Evolutionary conservation across 768 basidiomycete species (phyloP), one percentile per base, ranked within the genome.

Genomic region (Russula ochroleuca): DNA sequence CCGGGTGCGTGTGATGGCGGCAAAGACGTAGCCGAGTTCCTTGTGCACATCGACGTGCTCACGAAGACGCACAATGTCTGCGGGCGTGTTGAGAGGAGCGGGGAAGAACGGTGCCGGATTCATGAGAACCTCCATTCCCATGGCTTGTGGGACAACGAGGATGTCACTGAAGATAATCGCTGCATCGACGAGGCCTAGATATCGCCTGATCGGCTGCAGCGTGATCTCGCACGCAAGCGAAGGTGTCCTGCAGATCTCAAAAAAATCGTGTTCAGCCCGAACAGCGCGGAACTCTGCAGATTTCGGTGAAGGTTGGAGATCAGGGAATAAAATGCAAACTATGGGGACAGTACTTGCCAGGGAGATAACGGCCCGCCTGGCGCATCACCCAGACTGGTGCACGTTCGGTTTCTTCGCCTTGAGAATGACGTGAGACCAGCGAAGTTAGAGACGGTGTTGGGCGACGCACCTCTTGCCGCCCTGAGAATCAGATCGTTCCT

Each of bases 321-420:
- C 23, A 53, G 37, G 47, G 59, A 59, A 51, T 37, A 25, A 43
- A 65, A 31, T 37, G 55, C 25, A 43, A 17, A 57, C 55, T 59
- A 21, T 59, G 55, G 49, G 49, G 45, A 57, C 7, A 17, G 3
- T 2, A 73, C 75, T 72, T 70, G 90, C 91, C 95, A 75, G 95
- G 95, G 51, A 98, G 84, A 77, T 96, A 95, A 57, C 95, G 85
- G 54, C 95, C 95, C 25, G 95, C 95, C 73, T 98, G 95, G 40
- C 95, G 85, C 95, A 98, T 98, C 55, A 96, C 90, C 95, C 95
- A 98, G 61, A 94, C 93, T n/a, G 95, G 94, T 8, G 94, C 93
- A 60, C 90, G 85, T 71, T 94, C 92, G 0, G 92, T 94, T 73
- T 81, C 79, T 75, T 96, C 88, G 33, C 92, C 92, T 88, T 54